Conservation (phyloP, 768 basidiomycete species). For the Lepiota brunneoincarnata region DNA sequence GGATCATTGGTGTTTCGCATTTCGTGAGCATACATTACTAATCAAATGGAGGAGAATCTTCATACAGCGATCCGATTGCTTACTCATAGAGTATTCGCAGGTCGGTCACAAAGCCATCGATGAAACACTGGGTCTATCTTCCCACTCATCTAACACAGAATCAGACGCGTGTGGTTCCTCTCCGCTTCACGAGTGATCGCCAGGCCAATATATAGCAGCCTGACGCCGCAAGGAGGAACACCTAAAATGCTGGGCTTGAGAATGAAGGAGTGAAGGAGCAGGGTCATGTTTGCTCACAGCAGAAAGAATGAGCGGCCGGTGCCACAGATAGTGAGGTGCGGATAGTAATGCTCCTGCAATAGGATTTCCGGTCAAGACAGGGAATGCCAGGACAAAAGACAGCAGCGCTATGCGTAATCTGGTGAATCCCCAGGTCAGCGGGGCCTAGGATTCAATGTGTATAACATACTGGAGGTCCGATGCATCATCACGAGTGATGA, state of each 20-base stretch:
- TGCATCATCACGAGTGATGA: constrained; percentile 35
- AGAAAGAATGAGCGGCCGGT: constrained; percentile 41
- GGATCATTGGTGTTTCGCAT: too few species aligned
- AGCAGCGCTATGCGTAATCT: constrained; percentile 40
- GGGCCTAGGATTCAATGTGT: background rate
- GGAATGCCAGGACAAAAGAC: constrained; percentile 41
- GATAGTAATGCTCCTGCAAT: constrained; percentile 49
- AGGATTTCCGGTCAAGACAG: constrained; percentile 48
- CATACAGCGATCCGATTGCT: too few species aligned
- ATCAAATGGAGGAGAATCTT: too few species aligned
- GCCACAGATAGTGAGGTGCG: constrained; percentile 35
- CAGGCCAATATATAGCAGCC: constrained; percentile 29
- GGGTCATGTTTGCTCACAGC: constrained; percentile 28
- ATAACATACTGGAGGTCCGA: constrained; percentile 43
- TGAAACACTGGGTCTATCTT: background rate
- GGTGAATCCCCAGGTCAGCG: constrained; percentile 24
- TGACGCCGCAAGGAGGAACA: constrained; percentile 32
- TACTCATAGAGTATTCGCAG: too few species aligned
- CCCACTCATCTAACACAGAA: too few species aligned
- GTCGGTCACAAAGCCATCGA: background rate
- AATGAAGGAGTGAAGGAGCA: background rate
- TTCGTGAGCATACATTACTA: too few species aligned
- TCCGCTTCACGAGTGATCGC: constrained; percentile 28
- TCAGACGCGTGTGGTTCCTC: constrained; percentile 22
- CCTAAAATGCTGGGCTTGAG: constrained; percentile 17